A percentile compares a stretch with the other conserved stretches of the same genome.
Evolutionary conservation across 2,329 filamentous ascomycete species (phyloP).

Genomic region (Seiridium unicorne): DNA sequence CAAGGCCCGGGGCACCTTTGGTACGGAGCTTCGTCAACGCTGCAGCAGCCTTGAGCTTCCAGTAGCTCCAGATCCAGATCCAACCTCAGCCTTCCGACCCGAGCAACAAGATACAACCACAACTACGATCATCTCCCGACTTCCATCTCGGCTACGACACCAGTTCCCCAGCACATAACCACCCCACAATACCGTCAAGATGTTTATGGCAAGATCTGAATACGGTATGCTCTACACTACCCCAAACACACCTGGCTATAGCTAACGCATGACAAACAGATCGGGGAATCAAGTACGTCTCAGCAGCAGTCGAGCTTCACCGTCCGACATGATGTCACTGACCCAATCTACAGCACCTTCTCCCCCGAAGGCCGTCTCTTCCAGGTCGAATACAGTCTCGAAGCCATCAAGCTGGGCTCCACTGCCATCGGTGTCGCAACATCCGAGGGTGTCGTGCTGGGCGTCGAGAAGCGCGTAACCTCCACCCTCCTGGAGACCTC

Average conservation of each 20-base stretch:
- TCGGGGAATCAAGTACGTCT: conserved; percentile 90
- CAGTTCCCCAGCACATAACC: not conserved
- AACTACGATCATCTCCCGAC: not conserved
- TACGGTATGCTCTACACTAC: conserved; percentile 69
- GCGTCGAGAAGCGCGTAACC: conserved; percentile 98
- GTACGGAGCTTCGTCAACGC: conserved; percentile 30
- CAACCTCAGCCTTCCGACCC: conserved; percentile 11
- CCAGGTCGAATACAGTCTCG: conserved; percentile 99
- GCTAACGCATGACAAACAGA: conserved; percentile 55
- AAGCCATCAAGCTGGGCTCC: conserved; percentile 98
- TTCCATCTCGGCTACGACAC: not conserved
- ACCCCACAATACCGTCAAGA: conserved; percentile 55
- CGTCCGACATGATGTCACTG: conserved; percentile 5
- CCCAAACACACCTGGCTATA: not conserved
- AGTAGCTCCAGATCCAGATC: conserved; percentile 15
- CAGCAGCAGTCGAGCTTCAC: conserved; percentile 10
- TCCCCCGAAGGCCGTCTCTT: conserved; percentile 99
- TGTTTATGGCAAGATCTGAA: conserved; percentile 99
- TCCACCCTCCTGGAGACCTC: conserved; percentile 96
- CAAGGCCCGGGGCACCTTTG: not conserved
- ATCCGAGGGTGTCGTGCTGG: conserved; percentile 90
- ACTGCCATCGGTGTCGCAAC: conserved; percentile 98
- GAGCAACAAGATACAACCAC: conserved; percentile 6
- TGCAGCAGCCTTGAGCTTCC: conserved; percentile 31
- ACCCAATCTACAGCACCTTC: conserved; percentile 73